Percentiles rank a stretch among this genome's conserved stretches.
Evolutionary conservation across 192 early-diverging fungal genomes (phyloP).

Genomic region (Diversispora eburnea): DNA sequence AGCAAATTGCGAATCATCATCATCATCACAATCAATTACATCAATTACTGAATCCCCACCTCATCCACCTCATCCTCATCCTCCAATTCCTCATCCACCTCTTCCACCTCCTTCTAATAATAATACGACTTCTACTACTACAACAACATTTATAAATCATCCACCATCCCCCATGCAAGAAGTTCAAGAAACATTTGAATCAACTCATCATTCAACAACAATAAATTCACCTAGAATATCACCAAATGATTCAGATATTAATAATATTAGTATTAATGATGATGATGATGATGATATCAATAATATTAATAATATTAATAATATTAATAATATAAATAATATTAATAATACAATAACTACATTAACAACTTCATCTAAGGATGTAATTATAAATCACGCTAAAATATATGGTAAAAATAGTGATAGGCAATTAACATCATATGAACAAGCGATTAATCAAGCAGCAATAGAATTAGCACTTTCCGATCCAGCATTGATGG

Average conservation of each 20-base stretch:
- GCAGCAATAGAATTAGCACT: constrained; percentile 48
- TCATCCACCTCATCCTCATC: too few relatives aligned
- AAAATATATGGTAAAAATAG: constrained; percentile 55
- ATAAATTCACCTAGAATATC: constrained; percentile 17
- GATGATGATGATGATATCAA: too few relatives aligned
- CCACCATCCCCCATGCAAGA: constrained; percentile 4
- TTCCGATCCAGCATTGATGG: constrained; percentile 41
- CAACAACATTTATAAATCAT: neutral
- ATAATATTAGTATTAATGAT: too few relatives aligned
- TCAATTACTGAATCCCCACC: too few relatives aligned
- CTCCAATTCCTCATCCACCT: neutral
- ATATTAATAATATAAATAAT: too few relatives aligned
- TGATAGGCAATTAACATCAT: constrained; percentile 45
- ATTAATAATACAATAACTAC: too few relatives aligned
- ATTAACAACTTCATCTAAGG: constrained; percentile 27
- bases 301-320: too few relatives aligned
- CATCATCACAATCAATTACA: too few relatives aligned
- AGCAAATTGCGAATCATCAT: too few relatives aligned
- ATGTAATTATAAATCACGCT: constrained; percentile 49
- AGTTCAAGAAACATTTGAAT: neutral
- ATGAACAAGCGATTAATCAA: constrained; percentile 52
- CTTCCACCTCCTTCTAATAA: neutral
- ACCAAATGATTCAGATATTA: too few relatives aligned
- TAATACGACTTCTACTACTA: neutral
- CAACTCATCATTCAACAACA: neutral